Conservation (phyloP, 768 basidiomycete species). For the Serendipita sp. region DNA sequence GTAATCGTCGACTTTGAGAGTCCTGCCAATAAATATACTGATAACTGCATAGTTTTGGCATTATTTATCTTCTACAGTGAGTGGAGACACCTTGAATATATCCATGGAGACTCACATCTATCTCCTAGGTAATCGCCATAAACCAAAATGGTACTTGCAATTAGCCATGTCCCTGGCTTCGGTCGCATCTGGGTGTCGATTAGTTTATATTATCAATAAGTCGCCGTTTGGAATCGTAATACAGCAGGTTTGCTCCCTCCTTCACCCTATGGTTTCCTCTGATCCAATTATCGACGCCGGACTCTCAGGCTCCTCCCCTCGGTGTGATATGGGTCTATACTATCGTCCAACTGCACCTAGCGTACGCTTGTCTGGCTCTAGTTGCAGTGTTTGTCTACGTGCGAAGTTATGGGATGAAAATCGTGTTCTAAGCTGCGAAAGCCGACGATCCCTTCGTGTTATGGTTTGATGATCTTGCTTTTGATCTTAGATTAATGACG, state of each 20-base stretch:
- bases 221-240: background rate
- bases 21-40: background rate
- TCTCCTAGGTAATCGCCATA: background rate
- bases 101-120: background rate
- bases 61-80: slow-evolving; percentile 1
- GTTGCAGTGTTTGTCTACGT: background rate
- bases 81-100: background rate
- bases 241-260: background rate
- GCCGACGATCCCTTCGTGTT: too few relatives aligned
- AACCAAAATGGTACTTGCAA: background rate
- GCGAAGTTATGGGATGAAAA: background rate
- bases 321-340: slow-evolving; percentile 3
- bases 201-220: background rate
- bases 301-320: background rate
- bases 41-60: background rate
- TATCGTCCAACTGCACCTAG: background rate
- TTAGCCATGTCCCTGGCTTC: background rate
- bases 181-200: background rate
- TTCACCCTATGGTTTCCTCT: background rate
- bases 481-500: too few relatives aligned
- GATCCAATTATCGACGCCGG: background rate
- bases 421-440: background rate
- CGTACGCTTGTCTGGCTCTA: background rate
- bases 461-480: too few relatives aligned
- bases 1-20: background rate